Base-by-base conservation (phyloP, 345 rosid genomes). In the Aquilaria sinensis region DNA sequence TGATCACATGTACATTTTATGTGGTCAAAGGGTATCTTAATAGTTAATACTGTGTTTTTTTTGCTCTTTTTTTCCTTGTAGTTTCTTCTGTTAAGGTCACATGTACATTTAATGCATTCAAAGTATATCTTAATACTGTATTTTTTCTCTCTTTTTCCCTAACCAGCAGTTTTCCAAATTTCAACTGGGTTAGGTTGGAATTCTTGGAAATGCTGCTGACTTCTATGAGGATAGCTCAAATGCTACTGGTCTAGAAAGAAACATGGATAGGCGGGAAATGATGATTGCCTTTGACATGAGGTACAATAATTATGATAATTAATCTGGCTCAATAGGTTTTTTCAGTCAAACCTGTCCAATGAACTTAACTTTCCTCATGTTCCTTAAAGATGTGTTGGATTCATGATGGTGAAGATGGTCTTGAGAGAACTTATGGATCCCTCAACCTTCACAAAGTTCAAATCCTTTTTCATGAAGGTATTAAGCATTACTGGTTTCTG, bases 281-380 rank as follows among this genome's bases (percentile, higher is more conserved):
- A 93, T 93, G 98, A 90, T 93, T 70, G 96, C 94, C 71, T 93
- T 93, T 85, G 97, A 93, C 78, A 88, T 90, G 96, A 82, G 97
- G 94, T 93, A 64, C 74, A 47, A 33, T 62, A 59, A 45, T 54
- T 58, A 59, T 47, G 7, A 52, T 54, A 64, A 52, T 29, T 12
- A 54, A 64, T 37, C 51, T 6, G 47, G 12, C 53, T 29, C 51
- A 47, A 48, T 43, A 15, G 12, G 45, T 37, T 30, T 34, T 59
- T 56, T 64, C 30, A 57, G 34, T 49, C 46, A 47, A 15, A 48
- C 31, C 51, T 60, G 37, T 47, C 32, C 60, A 52, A 65, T 66
- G 23, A 65, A 60, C 70, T 65, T 57, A 62, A 62, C 65, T 30
- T 69, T 12, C 76, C 67, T 70, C 37, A 15, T 55, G 43, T 65